A percentile compares a stretch with the other conserved stretches of the same genome.
phyloP scores from a whole-genome alignment of 192 early-diverging fungal genomes.

The Paraglomus occultum region DNA sequence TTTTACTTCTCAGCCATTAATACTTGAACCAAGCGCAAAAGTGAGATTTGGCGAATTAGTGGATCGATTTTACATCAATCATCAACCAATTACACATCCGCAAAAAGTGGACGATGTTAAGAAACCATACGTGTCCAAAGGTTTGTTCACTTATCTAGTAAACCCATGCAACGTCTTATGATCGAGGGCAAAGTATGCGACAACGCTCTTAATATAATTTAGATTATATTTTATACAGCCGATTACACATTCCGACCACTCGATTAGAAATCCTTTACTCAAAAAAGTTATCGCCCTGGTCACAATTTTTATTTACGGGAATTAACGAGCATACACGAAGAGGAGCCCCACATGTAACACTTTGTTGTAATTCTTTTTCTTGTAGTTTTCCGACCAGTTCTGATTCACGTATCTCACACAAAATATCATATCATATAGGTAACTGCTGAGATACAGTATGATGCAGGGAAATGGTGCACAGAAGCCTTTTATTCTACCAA shows the following conservation, averaged over 20 bases:
- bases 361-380: slow-evolving; percentile 11
- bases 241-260: slow-evolving; percentile 67
- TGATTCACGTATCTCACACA: neutral
- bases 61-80: slow-evolving; percentile 49
- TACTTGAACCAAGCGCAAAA: slow-evolving; percentile 50
- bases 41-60: slow-evolving; percentile 51
- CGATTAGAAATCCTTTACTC: slow-evolving; percentile 66
- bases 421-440: slow-evolving; percentile 38
- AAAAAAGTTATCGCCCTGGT: slow-evolving; percentile 47
- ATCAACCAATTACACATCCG: slow-evolving; percentile 12
- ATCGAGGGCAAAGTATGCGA: neutral
- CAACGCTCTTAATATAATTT: neutral
- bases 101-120: neutral
- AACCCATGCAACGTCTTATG: neutral
- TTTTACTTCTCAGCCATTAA: slow-evolving; percentile 71
- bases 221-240: slow-evolving; percentile 70
- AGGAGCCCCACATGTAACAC: slow-evolving; percentile 47
- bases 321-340: slow-evolving; percentile 55
- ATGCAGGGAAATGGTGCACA: slow-evolving; percentile 67
- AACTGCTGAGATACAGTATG: slow-evolving; percentile 67
- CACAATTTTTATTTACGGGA: slow-evolving; percentile 60
- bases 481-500: slow-evolving; percentile 75
- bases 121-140: neutral
- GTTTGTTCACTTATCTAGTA: neutral
- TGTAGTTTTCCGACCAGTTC: neutral